Evolutionary conservation across 805 yeast genomes (phyloP), one percentile per base, ranked within the genome.

Genomic region (Metschnikowia kofuensis): DNA sequence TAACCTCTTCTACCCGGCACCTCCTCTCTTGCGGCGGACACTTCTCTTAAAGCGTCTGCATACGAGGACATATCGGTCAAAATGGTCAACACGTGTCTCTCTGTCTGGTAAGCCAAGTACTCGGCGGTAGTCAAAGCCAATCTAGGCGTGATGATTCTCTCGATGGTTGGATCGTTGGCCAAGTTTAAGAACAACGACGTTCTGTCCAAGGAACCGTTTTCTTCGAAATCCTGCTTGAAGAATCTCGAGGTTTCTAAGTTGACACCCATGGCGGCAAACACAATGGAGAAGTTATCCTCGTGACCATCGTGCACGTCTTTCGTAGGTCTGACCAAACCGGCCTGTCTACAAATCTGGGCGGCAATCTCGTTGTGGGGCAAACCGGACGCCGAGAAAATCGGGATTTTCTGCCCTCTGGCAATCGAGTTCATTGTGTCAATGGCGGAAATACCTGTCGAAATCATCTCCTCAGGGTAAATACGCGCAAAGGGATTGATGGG

Each of bases 1-100:
- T 94, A 94, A 80, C 99, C 99, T 85, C 99, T 90, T 83, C 99
- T 90, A 80, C 99, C 99, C 68, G 99, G 99, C 41, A 94, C 99
- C 77, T 95, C 99, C 76, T 94, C 99, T 80, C 99, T 90, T 42
- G 99, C 99, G 53, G 99, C 99, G 55, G 97, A 90, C 44, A 94
- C 99, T 78, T 94, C 99, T 85, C 99, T 91, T 67, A 94, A 78
- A 37, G 99, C 99, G 71, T 94, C 99, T 37, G 99, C 99, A 69
- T 94, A 94, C n/a, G 99, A 94, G 28, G 97, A 89, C 99, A 94
- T 94, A 77, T 94, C 99, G 44, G 99, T 95, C 68, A 94, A 82
- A 65, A 94, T 92, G 46, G 98, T 94, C 75, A 94, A 83, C 46
- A 94, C 99, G 70, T 94, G 99, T 75, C 97, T 89, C 76, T 94